Evolutionary conservation across 73 alveolate species (phyloP), one percentile per base, ranked within the genome.

Genomic region (Stentor roeselii): DNA sequence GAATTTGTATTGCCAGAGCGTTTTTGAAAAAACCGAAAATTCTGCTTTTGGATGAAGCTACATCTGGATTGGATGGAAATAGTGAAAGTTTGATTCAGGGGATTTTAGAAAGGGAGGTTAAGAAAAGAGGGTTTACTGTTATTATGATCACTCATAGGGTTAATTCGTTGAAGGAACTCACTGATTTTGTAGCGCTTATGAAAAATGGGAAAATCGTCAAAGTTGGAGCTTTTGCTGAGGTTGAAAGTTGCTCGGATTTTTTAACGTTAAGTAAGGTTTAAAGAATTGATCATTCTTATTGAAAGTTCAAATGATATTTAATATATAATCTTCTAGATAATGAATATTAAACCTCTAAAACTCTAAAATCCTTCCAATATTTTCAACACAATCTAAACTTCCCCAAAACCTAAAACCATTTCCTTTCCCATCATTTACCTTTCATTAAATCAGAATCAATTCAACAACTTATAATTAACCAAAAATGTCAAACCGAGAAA

Each of bases 1-100:
- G 96, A 76, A 74, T 90, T 27, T 93, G 95, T 0, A 92, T 92
- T 39, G 97, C 97, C 4, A 86, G 97, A 78, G 93, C 97, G 0
- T 11, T 92, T 3, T 75, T 92, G 11, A 82, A 84, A 60, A 82
- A 90, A 1, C 95, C 95, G 6, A 78, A 87, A 34, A 89, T 91
- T 3, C 60, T 91, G 2, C 75, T 91, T 27, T 85, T 91, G 21
- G 96, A 91, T 89, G 96, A 91, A 77, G 96, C 96, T 0, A 91
- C 96, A 6, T 59, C 89, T 82, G 97, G 94, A 38, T 83, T 91
- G 36, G 95, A 90, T 76, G 87, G 85, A 32, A 31, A 80, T 78
- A 59, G 87, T 39, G 90, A 91, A 82, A 76, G 37, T 60, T 42
- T 83, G 30, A 92, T 91, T 2, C 89, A 90, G 83, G 76, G 86